Conservation (phyloP, 139 green algal species). For the Chlorokybus atmophyticus region DNA sequence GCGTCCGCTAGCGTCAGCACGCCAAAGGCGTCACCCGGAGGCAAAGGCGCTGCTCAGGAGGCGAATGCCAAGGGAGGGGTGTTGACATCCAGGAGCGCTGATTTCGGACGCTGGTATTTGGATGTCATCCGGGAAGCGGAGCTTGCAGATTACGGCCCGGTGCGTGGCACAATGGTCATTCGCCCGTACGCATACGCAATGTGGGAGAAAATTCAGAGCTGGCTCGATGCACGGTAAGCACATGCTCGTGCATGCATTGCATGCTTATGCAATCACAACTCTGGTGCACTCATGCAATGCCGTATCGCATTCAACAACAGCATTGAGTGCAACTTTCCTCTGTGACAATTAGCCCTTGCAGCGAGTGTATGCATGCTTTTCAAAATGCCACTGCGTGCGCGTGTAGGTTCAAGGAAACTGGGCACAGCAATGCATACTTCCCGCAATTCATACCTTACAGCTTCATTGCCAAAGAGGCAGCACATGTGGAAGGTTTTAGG, state of each 20-base stretch:
- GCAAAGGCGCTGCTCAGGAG: no score
- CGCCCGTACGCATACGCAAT: slow-evolving; percentile 82
- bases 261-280: no score
- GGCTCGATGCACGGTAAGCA: not conserved
- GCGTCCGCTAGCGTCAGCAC: no score
- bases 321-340: no score
- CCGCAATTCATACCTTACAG: slow-evolving; percentile 93
- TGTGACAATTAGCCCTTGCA: no score
- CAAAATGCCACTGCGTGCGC: no score
- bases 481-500: slow-evolving; percentile 98
- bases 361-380: no score
- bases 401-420: slow-evolving; percentile 75
- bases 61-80: no score
- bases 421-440: slow-evolving; percentile 91
- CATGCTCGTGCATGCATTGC: not conserved
- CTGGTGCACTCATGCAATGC: no score
- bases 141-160: slow-evolving; percentile 94
- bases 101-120: slow-evolving; percentile 74
- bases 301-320: no score
- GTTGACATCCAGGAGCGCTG: slow-evolving; percentile 22
- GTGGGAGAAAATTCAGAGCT: slow-evolving; percentile 52
- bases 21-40: no score
- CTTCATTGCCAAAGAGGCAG: slow-evolving; percentile 96
- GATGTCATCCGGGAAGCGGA: slow-evolving; percentile 85
- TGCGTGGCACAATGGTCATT: slow-evolving; percentile 98